Evolutionary conservation across 75 land plant genomes (phyloP).

Genomic region (Isoetes taiwanensis): DNA sequence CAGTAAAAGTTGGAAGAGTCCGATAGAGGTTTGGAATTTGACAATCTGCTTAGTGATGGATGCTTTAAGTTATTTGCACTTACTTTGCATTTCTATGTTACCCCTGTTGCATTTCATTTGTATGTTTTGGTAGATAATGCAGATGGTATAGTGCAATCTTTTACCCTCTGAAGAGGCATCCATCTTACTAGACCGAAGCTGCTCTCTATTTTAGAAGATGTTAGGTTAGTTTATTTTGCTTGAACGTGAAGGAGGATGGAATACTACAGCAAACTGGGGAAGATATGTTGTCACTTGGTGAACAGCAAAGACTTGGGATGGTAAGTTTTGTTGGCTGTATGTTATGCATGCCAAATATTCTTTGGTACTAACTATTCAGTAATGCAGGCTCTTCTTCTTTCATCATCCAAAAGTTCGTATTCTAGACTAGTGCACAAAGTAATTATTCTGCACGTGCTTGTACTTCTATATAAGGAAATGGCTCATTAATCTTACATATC

Average conservation of each 20-base stretch:
- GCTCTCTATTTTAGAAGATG: conserved; percentile 56
- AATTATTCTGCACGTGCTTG: conserved; percentile 10
- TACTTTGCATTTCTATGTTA: no score
- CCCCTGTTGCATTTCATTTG: no score
- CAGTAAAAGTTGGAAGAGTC: conserved; percentile 32
- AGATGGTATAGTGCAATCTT: no score
- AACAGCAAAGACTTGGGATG: conserved; percentile 98
- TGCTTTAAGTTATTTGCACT: no score
- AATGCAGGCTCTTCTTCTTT: conserved; percentile 84
- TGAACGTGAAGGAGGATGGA: conserved; percentile 74
- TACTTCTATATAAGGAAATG: not conserved
- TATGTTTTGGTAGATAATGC: no score
- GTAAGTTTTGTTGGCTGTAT: no score
- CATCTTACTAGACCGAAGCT: conserved; percentile 51
- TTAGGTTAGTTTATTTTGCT: conserved; percentile 74
- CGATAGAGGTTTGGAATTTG: not conserved
- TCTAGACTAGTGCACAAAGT: conserved; percentile 99
- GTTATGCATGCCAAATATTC: no score
- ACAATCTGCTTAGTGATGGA: not conserved
- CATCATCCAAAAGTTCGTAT: conserved; percentile 87
- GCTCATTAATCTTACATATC: not conserved
- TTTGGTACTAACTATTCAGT: not conserved
- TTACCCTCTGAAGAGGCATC: conserved; percentile 16
- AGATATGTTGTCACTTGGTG: conserved; percentile 89
- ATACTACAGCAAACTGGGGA: conserved; percentile 80